Conservation (phyloP, 805 yeast genomes). For the Kluyveromyces starmeri region DNA sequence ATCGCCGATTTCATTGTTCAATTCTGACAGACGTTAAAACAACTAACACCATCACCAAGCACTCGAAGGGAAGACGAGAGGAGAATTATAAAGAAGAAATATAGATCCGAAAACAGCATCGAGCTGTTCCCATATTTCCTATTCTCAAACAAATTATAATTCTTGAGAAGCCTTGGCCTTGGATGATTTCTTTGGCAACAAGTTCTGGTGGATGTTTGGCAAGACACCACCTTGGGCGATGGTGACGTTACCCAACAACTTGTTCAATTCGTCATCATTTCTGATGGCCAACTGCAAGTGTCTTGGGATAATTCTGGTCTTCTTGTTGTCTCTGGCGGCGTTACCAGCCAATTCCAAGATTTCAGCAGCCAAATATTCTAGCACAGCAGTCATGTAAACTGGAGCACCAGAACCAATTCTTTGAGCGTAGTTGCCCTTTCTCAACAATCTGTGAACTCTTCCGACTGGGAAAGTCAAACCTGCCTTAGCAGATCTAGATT, state of each 20-base stretch:
- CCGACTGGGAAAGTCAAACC: constrained; percentile 99
- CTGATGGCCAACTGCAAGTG: constrained; percentile 97
- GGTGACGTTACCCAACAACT: constrained; percentile 84
- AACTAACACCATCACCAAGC: too few relatives aligned
- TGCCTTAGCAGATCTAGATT: constrained; percentile 97
- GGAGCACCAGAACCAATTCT: constrained; percentile 99
- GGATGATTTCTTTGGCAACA: constrained; percentile 71
- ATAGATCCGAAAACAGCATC: constrained; percentile 6
- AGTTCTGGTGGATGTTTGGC: constrained; percentile 92
- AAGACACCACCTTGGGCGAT: constrained; percentile 99
- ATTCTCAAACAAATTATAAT: constrained; percentile 34
- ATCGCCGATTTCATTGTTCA: too few relatives aligned
- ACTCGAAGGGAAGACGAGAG: too few relatives aligned
- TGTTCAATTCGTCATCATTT: constrained; percentile 97
- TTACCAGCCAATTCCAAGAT: constrained; percentile 96
- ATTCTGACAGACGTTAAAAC: too few relatives aligned
- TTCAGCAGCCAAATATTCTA: constrained; percentile 97
- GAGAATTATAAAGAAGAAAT: not conserved
- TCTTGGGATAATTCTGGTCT: constrained; percentile 98
- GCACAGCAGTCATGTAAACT: constrained; percentile 92
- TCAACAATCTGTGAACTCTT: constrained; percentile 93
- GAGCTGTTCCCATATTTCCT: not conserved
- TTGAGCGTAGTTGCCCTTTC: constrained; percentile 97
- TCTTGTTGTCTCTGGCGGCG: constrained; percentile 99
- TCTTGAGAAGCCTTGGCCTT: constrained; percentile 60